Percentiles rank a stretch among this genome's conserved stretches.
These are phyloP conservation scores for Pythium aristosporum DNA, from an alignment of 352 stramenopile genomes.

Conservation along the genomic window DNA sequence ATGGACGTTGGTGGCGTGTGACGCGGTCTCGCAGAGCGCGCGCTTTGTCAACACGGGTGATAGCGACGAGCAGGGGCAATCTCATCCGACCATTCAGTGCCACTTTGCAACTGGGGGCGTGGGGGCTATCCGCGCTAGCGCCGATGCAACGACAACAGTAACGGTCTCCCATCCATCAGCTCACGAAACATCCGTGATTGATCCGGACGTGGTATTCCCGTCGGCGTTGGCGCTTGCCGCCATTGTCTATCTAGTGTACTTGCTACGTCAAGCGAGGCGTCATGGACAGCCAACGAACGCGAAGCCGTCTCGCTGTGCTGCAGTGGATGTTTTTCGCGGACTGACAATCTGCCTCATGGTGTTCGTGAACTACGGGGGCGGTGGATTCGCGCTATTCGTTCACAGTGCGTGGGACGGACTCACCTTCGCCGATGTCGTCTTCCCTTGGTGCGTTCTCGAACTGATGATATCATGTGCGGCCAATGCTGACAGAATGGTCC, in stretches of 20 bases:
- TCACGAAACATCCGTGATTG: not conserved
- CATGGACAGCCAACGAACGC: not conserved
- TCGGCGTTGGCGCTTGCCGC: conserved; percentile 1
- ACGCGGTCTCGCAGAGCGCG: not conserved
- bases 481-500: not conserved
- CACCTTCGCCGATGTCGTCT: conserved; percentile 70
- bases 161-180: not conserved
- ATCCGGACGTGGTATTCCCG: not conserved
- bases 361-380: conserved; percentile 88
- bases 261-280: not conserved
- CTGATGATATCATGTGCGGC: not conserved
- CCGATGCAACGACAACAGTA: not conserved
- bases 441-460: conserved; percentile 57
- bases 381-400: conserved; percentile 53
- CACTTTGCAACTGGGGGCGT: not conserved
- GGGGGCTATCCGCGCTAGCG: not conserved
- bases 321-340: conserved; percentile 74
- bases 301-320: conserved; percentile 28
- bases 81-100: not conserved
- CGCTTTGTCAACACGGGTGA: not conserved
- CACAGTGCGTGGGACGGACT: conserved; percentile 82
- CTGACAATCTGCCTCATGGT: conserved; percentile 80
- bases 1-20: conserved; percentile 16
- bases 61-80: not conserved
- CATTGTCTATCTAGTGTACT: conserved; percentile 4